A percentile compares a stretch with the other conserved stretches of the same genome.
phyloP scores from a whole-genome alignment of 495 filamentous ascomycete species.

The Thermothielavioides terrestris region DNA sequence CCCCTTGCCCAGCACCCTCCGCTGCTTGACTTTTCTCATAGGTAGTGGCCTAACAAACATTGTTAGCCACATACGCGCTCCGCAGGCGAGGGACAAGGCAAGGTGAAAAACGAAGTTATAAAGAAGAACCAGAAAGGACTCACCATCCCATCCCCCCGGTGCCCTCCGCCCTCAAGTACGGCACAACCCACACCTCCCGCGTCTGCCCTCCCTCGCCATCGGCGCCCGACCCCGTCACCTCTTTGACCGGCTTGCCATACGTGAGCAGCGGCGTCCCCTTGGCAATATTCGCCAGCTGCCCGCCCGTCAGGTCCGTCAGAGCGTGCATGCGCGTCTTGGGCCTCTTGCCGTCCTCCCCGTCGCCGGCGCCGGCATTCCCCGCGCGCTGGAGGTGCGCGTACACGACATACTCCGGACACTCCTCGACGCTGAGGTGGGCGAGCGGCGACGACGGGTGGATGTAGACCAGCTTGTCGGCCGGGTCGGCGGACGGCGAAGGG shows the following conservation, averaged over 20 bases:
- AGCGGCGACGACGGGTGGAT: conserved; percentile 79
- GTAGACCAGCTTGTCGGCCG: conserved; percentile 53
- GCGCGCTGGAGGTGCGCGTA: conserved; percentile 78
- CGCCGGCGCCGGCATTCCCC: conserved; percentile 37
- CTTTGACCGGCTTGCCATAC: conserved; percentile 87
- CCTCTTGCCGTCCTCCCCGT: conserved; percentile 45
- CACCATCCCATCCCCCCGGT: conserved; percentile 55
- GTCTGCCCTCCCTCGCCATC: no score
- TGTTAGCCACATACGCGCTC: background rate
- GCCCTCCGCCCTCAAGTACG: conserved; percentile 56
- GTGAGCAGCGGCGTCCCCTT: conserved; percentile 76
- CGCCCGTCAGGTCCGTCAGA: conserved; percentile 64
- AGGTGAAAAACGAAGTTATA: no score
- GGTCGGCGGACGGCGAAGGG: conserved; percentile 28
- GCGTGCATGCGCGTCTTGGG: conserved; percentile 84
- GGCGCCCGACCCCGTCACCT: conserved; percentile 36
- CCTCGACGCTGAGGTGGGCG: conserved; percentile 56
- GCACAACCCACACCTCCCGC: conserved; percentile 76
- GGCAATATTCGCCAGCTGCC: conserved; percentile 70
- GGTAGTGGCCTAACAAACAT: conserved; percentile 51
- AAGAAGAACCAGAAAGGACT: background rate
- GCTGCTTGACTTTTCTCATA: conserved; percentile 73
- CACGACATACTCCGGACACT: conserved; percentile 74
- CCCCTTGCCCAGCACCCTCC: conserved; percentile 56
- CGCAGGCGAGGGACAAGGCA: background rate